These are phyloP conservation scores for Xylariaceae sp. DNA, from an alignment of 2,329 filamentous ascomycete genomes.

Conservation along the genomic window DNA sequence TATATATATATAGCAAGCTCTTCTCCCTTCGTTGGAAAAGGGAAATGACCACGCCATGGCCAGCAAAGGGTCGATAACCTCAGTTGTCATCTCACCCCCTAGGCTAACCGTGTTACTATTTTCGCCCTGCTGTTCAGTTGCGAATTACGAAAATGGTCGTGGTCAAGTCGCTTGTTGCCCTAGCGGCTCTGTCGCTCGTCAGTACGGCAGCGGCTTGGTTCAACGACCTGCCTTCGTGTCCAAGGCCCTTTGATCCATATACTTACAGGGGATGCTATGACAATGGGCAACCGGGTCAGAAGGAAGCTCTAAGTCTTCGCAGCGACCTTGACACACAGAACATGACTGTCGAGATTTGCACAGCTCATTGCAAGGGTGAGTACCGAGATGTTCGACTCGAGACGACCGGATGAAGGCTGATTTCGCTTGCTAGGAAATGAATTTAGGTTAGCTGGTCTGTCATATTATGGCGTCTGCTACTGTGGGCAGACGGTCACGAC, in stretches of 20 bases:
- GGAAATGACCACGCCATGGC: constrained; percentile 6
- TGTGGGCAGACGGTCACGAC: constrained; percentile 47
- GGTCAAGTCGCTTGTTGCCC: constrained; percentile 32
- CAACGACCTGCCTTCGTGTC: constrained; percentile 41
- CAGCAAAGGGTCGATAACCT: constrained; percentile 1
- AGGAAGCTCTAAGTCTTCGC: constrained; percentile 38
- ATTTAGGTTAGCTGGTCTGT: constrained; percentile 46
- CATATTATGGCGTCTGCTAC: constrained; percentile 50
- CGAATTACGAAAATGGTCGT: constrained; percentile 28
- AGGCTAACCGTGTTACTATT: not conserved
- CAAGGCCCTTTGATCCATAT: constrained; percentile 42
- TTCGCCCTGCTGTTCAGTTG: not conserved
- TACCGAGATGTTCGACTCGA: not conserved
- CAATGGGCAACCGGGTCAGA: constrained; percentile 31
- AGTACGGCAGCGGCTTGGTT: constrained; percentile 37
- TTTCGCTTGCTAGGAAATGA: constrained; percentile 36
- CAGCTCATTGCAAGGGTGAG: constrained; percentile 45
- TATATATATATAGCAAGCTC: constrained; percentile 10
- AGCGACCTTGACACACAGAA: constrained; percentile 34
- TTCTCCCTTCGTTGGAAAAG: constrained; percentile 10
- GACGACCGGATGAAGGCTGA: not conserved
- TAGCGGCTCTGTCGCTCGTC: constrained; percentile 37
- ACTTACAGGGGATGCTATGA: constrained; percentile 44
- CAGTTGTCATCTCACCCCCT: not conserved
- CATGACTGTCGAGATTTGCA: constrained; percentile 46